phyloP scores from a whole-genome alignment of 2,329 filamentous ascomycete genomes.

The Apiospora kogelbergensis region DNA sequence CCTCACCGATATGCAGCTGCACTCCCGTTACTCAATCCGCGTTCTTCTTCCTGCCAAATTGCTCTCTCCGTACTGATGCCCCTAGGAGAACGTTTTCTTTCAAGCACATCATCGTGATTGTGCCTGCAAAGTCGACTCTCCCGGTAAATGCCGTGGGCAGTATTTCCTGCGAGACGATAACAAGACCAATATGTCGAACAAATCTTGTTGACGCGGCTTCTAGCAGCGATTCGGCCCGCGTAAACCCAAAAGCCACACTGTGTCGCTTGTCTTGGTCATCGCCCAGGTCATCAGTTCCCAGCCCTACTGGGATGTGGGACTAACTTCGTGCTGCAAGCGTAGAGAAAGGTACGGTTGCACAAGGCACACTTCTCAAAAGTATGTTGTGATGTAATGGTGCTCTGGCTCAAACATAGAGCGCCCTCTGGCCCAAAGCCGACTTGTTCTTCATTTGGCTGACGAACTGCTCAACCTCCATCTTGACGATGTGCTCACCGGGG shows the following conservation, averaged over 20 bases:
- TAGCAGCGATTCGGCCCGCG: background rate
- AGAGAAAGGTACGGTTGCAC: background rate
- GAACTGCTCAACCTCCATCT: conserved; percentile 85
- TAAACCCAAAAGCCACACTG: background rate
- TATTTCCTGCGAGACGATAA: background rate
- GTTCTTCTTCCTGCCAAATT: background rate
- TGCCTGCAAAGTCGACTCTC: background rate
- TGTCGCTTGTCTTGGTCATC: background rate
- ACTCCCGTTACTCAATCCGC: background rate
- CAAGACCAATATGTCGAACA: background rate
- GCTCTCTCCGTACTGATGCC: background rate
- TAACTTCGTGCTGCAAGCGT: background rate
- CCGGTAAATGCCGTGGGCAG: background rate
- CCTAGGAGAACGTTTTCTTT: background rate
- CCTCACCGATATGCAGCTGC: background rate
- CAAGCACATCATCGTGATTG: background rate
- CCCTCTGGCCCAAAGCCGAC: background rate
- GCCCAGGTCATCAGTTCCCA: background rate
- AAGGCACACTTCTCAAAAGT: background rate
- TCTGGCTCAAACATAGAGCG: background rate
- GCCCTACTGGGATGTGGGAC: background rate
- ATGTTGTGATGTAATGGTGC: background rate
- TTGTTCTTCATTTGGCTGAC: conserved; percentile 47
- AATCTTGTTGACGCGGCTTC: background rate
- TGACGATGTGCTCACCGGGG: conserved; percentile 80